Evolutionary conservation across 129 eudicot genomes (phyloP).

Genomic region (Heracleum sosnowskyi): DNA sequence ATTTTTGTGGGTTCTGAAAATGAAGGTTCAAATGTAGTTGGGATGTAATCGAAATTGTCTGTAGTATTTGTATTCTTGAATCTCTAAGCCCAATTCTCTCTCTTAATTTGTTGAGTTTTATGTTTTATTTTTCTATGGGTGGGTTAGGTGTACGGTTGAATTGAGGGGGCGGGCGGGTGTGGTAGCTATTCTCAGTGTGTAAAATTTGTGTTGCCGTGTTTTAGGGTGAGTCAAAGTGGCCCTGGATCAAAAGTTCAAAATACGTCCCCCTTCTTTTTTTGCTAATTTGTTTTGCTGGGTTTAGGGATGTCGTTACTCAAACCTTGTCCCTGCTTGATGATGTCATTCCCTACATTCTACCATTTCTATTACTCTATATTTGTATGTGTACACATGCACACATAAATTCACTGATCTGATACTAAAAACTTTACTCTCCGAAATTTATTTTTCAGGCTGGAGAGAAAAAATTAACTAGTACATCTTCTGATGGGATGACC

Average conservation of each 20-base stretch:
- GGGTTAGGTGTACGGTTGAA: not conserved
- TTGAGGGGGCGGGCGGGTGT: not conserved
- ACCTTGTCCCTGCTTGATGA: not conserved
- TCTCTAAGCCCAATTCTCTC: not conserved
- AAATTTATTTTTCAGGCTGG: conserved; percentile 31
- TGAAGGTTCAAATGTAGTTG: not conserved
- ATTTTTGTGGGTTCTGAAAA: not conserved
- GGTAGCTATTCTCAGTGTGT: not conserved
- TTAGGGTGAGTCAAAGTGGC: conserved; percentile 29
- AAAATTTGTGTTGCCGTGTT: not conserved
- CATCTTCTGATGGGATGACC: conserved; percentile 28
- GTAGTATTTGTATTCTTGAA: not conserved
- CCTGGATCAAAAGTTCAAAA: not conserved
- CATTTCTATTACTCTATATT: not conserved
- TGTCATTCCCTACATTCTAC: not conserved
- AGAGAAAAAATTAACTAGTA: conserved; percentile 27
- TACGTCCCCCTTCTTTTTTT: not conserved
- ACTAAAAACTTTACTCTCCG: not conserved
- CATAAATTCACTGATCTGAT: not conserved
- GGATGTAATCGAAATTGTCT: not conserved
- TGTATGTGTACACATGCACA: not conserved
- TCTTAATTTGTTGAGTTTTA: not conserved
- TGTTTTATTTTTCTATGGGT: not conserved
- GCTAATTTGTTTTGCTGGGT: not conserved
- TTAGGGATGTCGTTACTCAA: not conserved